Evolutionary conservation across 495 filamentous ascomycete species (phyloP).

Genomic region (Neurospora sp.): DNA sequence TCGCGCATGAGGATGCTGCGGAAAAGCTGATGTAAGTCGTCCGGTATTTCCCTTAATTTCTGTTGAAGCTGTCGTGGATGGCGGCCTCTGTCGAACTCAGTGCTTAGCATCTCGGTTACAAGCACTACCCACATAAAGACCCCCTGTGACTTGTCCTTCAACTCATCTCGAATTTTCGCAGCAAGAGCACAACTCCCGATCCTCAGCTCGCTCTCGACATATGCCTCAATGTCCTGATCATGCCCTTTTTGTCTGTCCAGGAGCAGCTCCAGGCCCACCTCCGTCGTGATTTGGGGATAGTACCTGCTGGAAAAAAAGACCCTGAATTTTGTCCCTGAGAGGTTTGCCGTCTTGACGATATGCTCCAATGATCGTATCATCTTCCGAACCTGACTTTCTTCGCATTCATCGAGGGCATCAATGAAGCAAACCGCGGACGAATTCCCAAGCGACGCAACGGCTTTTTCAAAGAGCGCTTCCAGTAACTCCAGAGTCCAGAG

Average conservation of each 20-base stretch:
- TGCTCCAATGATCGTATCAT: slow-evolving; percentile 27
- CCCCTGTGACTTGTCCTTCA: slow-evolving; percentile 31
- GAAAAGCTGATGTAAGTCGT: slow-evolving; percentile 23
- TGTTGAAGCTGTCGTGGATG: slow-evolving; percentile 3
- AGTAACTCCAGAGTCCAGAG: slow-evolving; percentile 20
- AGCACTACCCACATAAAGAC: slow-evolving; percentile 42
- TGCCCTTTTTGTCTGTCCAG: slow-evolving; percentile 18
- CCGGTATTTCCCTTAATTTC: slow-evolving; percentile 23
- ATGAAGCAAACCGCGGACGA: slow-evolving; percentile 24
- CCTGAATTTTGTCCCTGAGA: slow-evolving; percentile 4
- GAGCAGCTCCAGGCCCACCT: slow-evolving; percentile 18
- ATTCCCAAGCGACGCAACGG: slow-evolving; percentile 14
- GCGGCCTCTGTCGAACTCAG: slow-evolving; percentile 22
- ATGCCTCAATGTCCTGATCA: slow-evolving; percentile 14
- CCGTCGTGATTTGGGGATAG: slow-evolving; percentile 36
- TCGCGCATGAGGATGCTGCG: slow-evolving; percentile 27
- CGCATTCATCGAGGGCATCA: slow-evolving; percentile 36
- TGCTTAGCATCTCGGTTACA: slow-evolving; percentile 36
- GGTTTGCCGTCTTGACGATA: slow-evolving; percentile 10
- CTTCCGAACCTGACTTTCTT: slow-evolving; percentile 22
- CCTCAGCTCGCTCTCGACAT: slow-evolving; percentile 15
- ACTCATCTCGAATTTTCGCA: slow-evolving; percentile 16
- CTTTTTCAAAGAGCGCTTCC: slow-evolving; percentile 18
- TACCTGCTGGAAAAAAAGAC: slow-evolving; percentile 42
- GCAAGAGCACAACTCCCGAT: slow-evolving; percentile 9